phyloP scores from a whole-genome alignment of 169 alveolate genomes.

The Plasmodium blacklocki region DNA sequence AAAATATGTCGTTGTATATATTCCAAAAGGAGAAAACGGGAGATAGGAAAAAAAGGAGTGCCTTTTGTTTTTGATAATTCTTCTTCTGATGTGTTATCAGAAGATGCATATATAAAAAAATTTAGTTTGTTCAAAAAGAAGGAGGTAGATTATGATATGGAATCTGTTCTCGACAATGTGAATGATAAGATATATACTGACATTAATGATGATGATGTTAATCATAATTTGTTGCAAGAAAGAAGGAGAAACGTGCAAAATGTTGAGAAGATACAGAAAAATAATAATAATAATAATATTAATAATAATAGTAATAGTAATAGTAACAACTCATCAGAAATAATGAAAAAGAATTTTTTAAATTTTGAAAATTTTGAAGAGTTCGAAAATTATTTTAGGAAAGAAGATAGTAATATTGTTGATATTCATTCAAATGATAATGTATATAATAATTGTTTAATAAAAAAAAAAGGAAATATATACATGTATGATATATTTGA shows the following conservation, averaged over 20 bases:
- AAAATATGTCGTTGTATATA: slow-evolving; percentile 45
- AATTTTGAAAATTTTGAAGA: too few species aligned
- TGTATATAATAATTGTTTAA: neutral
- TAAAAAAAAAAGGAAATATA: slow-evolving; percentile 1
- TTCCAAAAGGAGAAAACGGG: slow-evolving; percentile 5
- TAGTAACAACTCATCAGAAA: neutral
- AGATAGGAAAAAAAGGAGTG: neutral
- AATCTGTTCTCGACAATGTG: neutral
- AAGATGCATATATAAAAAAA: neutral
- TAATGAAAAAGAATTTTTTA: too few species aligned
- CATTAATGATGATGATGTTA: neutral
- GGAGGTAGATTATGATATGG: too few species aligned
- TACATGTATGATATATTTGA: neutral
- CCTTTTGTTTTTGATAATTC: too few species aligned
- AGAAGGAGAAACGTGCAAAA: too few species aligned
- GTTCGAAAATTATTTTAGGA: too few species aligned
- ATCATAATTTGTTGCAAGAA: neutral
- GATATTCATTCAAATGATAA: neutral
- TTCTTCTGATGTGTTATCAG: too few species aligned
- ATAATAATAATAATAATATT: neutral
- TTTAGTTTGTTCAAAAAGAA: neutral
- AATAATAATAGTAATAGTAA: neutral
- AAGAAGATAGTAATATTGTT: neutral
- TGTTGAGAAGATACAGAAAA: too few species aligned
- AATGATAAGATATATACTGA: neutral